Evolutionary conservation across 345 rosid genomes (phyloP).

Genomic region (Barbarea vulgaris): DNA sequence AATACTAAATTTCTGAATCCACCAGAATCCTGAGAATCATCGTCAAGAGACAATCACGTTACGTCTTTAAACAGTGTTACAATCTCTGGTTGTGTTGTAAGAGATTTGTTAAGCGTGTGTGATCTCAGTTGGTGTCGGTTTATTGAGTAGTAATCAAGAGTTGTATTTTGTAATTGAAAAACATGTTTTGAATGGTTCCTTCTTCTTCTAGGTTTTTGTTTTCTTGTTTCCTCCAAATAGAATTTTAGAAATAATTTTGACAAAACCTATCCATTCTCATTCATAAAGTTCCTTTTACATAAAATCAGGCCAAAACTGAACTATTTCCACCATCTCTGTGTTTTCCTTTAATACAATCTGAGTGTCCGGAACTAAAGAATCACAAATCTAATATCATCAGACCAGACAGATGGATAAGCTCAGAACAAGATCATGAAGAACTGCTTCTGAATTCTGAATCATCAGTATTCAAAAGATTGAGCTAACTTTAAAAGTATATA

Average conservation of each 20-base stretch:
- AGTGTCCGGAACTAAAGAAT: background rate
- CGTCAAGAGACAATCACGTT: too few species aligned
- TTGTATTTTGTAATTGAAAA: background rate
- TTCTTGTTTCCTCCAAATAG: background rate
- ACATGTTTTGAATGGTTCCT: background rate
- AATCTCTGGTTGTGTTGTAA: too few species aligned
- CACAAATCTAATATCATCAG: background rate
- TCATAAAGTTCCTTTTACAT: slow-evolving; percentile 5
- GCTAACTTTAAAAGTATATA: background rate
- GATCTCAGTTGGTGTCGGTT: background rate
- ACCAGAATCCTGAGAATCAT: too few species aligned
- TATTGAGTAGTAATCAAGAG: background rate
- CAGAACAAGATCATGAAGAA: background rate
- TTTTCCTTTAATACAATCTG: background rate
- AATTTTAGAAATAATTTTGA: too few species aligned
- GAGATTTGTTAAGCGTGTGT: background rate
- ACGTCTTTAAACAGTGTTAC: too few species aligned
- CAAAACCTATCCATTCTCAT: background rate
- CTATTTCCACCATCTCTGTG: background rate
- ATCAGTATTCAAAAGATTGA: background rate
- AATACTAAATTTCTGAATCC: too few species aligned
- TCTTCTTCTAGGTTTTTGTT: background rate
- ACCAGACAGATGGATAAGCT: background rate
- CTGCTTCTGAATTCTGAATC: background rate
- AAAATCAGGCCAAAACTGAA: background rate